Percentiles rank a stretch among this genome's conserved stretches.
phyloP scores from a whole-genome alignment of 441 rosid species.

The Syzygium syzygioides region DNA sequence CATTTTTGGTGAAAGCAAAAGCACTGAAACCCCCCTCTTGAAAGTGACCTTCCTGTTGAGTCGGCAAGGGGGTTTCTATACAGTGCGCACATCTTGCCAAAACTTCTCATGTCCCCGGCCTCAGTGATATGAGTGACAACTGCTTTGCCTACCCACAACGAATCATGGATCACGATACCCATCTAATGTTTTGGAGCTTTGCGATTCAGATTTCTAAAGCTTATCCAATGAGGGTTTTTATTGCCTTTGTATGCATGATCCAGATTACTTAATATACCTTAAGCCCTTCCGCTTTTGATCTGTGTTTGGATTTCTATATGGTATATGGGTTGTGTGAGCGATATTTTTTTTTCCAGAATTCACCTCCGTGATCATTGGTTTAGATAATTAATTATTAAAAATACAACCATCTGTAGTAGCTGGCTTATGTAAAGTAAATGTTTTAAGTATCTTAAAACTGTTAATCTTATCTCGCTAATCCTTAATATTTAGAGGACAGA shows the following conservation, averaged over 20 bases:
- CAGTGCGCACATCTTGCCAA: neutral
- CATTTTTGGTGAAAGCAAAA: neutral
- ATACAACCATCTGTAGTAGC: neutral
- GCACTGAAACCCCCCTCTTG: neutral
- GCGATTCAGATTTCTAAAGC: neutral
- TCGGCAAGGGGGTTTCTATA: neutral
- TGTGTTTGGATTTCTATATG: neutral
- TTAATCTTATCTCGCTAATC: neutral
- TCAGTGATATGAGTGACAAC: neutral
- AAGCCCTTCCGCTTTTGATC: neutral
- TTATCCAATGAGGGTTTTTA: neutral
- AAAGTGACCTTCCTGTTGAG: neutral
- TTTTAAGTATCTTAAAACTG: neutral
- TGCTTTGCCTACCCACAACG: neutral
- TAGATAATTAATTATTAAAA: neutral
- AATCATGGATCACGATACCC: neutral
- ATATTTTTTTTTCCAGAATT: neutral
- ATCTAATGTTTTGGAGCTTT: neutral
- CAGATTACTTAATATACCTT: neutral
- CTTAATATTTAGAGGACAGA: neutral
- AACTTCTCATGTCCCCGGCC: neutral
- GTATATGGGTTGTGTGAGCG: neutral
- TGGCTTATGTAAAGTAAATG: neutral
- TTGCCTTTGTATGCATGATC: neutral
- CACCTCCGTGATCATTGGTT: neutral